phyloP scores from a whole-genome alignment of 768 basidiomycete genomes.

The Coprinopsis marcescibilis region DNA sequence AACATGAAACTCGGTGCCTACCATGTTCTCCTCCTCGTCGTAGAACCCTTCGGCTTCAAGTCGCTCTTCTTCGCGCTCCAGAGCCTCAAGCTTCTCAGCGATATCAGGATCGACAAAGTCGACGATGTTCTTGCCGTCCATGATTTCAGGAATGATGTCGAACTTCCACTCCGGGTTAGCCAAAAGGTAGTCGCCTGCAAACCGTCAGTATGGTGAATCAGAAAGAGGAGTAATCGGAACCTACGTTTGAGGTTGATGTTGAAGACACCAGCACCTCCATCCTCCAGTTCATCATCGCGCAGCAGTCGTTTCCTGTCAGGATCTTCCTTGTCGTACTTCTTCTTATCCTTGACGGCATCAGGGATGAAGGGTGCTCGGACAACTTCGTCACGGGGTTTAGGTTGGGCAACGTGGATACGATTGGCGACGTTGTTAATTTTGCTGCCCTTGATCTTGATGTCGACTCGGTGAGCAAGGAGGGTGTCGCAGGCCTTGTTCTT shows the following conservation, averaged over 20 bases:
- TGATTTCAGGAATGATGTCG: conserved; percentile 97
- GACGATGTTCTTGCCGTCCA: conserved; percentile 97
- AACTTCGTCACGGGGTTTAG: conserved; percentile 86
- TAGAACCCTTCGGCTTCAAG: conserved; percentile 96
- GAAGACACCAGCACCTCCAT: conserved; percentile 88
- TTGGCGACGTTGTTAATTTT: conserved; percentile 92
- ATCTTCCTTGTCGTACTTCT: conserved; percentile 85
- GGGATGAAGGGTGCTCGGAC: conserved; percentile 87
- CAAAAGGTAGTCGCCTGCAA: conserved; percentile 83
- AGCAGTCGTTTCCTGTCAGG: conserved; percentile 69
- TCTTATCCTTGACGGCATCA: conserved; percentile 66
- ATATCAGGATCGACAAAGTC: conserved; percentile 99
- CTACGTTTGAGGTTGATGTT: conserved; percentile 86
- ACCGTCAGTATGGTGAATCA: neutral
- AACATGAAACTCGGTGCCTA: conserved; percentile 26
- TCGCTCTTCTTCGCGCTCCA: conserved; percentile 94
- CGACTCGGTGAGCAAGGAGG: conserved; percentile 90
- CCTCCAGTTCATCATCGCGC: conserved; percentile 78
- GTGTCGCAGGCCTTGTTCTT: conserved; percentile 95
- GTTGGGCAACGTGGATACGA: conserved; percentile 92
- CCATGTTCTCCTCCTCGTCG: conserved; percentile 83
- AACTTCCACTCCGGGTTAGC: conserved; percentile 90
- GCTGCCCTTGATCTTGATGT: conserved; percentile 87
- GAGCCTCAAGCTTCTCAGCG: conserved; percentile 90
- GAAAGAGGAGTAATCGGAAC: conserved; percentile 21